Evolutionary conservation across 2,329 filamentous ascomycete genomes (phyloP).

Genomic region (Colletotrichum sp.): DNA sequence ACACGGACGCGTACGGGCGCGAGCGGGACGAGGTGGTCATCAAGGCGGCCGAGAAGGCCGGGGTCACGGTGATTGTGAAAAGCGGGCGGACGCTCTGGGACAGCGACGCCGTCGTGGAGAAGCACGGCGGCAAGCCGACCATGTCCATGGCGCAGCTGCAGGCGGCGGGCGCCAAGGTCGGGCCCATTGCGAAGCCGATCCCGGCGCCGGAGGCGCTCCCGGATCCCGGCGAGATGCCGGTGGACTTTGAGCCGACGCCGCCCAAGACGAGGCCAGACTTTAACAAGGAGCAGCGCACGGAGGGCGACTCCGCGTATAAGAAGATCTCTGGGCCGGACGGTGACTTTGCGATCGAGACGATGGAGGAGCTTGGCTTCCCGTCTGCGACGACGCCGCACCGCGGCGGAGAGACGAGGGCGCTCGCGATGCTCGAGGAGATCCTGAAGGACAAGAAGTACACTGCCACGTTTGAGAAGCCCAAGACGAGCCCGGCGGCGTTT

Average conservation of each 20-base stretch:
- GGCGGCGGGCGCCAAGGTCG: constrained; percentile 66
- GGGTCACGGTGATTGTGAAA: constrained; percentile 70
- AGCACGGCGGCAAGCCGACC: constrained; percentile 72
- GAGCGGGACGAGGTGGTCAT: constrained; percentile 66
- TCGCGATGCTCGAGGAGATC: constrained; percentile 63
- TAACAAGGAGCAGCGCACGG: constrained; percentile 60
- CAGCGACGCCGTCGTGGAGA: constrained; percentile 69
- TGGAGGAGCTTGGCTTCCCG: constrained; percentile 73
- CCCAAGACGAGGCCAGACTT: constrained; percentile 61
- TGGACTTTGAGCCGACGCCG: constrained; percentile 62
- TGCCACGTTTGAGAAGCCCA: constrained; percentile 77
- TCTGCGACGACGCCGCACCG: constrained; percentile 69
- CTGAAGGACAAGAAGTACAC: constrained; percentile 69
- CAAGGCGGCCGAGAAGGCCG: constrained; percentile 65
- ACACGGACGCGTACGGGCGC: constrained; percentile 75
- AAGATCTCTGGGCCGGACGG: constrained; percentile 69
- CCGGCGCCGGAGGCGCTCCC: constrained; percentile 64
- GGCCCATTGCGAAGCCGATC: constrained; percentile 65
- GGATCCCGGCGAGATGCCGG: constrained; percentile 65
- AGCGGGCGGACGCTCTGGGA: constrained; percentile 76
- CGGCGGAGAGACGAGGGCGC: constrained; percentile 72
- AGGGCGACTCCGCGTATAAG: constrained; percentile 62
- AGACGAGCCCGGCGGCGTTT: constrained; percentile 76
- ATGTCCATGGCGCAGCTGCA: constrained; percentile 76
- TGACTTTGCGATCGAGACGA: constrained; percentile 73